Evolutionary conservation across 441 rosid species (phyloP).

Genomic region (Arabidopsis lyrata): DNA sequence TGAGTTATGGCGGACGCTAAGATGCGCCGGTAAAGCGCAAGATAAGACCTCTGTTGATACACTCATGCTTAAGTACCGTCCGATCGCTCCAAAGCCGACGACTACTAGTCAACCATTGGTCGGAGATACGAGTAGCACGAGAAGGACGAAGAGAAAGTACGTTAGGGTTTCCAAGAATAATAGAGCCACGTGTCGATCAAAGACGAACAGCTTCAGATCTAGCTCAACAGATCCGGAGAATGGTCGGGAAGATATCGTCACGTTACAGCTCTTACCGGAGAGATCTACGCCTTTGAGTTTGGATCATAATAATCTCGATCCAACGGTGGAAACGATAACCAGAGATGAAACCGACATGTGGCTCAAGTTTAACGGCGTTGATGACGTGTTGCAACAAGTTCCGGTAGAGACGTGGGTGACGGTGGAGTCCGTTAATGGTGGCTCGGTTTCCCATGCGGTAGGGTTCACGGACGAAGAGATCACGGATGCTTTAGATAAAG

Average conservation of each 20-base stretch:
- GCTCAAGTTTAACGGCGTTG: constrained; percentile 3
- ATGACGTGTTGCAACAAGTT: constrained; percentile 30
- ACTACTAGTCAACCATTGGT: constrained; percentile 45
- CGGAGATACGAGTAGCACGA: constrained; percentile 37
- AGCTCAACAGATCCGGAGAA: constrained; percentile 38
- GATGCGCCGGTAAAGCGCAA: constrained; percentile 46
- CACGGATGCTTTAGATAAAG: constrained; percentile 52
- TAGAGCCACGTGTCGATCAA: constrained; percentile 41
- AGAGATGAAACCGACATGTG: constrained; percentile 32
- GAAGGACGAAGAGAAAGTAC: constrained; percentile 74
- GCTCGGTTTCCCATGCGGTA: constrained; percentile 35
- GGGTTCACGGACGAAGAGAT: constrained; percentile 57
- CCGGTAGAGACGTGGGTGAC: constrained; percentile 71
- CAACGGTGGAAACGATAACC: constrained; percentile 17
- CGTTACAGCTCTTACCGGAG: constrained; percentile 72
- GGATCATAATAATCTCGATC: constrained; percentile 29
- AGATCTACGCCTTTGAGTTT: constrained; percentile 40
- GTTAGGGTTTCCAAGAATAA: constrained; percentile 69
- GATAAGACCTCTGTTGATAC: constrained; percentile 55
- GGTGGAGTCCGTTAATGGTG: constrained; percentile 63
- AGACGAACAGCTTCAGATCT: constrained; percentile 37
- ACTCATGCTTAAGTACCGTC: constrained; percentile 78
- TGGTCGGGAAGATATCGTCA: constrained; percentile 47
- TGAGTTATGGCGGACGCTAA: constrained; percentile 45
- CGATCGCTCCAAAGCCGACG: constrained; percentile 91